These are phyloP conservation scores for Microsporum audouinii DNA, from an alignment of 2,329 filamentous ascomycete species.

Conservation along the genomic window DNA sequence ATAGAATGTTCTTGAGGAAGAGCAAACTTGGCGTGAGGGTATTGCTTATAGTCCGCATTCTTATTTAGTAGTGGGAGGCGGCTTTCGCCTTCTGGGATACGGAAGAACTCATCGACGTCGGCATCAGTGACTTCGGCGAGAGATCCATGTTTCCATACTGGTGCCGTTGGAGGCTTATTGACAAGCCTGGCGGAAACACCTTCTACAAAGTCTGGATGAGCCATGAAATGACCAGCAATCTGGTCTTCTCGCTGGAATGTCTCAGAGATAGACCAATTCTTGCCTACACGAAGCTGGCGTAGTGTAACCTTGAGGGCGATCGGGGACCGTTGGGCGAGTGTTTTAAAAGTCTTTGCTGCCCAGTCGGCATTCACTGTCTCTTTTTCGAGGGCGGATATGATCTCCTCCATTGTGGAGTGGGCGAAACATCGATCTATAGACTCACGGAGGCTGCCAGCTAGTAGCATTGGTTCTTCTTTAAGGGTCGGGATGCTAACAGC, in stretches of 20 bases:
- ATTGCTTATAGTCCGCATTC: conserved; percentile 52
- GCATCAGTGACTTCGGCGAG: conserved; percentile 54
- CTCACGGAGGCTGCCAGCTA: conserved; percentile 59
- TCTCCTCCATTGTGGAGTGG: conserved; percentile 54
- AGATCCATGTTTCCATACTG: conserved; percentile 64
- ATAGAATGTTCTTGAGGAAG: conserved; percentile 59
- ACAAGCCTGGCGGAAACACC: conserved; percentile 76
- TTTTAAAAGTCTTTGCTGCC: conserved; percentile 66
- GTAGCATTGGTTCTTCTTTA: conserved; percentile 49
- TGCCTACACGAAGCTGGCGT: conserved; percentile 66
- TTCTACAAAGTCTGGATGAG: conserved; percentile 78
- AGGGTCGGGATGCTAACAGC: conserved; percentile 62
- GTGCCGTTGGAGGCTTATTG: conserved; percentile 52
- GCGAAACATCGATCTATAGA: conserved; percentile 78
- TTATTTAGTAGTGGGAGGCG: conserved; percentile 52
- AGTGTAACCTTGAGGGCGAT: conserved; percentile 77
- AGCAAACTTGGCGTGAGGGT: conserved; percentile 58
- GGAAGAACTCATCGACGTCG: conserved; percentile 60
- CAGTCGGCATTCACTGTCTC: conserved; percentile 52
- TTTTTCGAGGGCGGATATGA: conserved; percentile 55
- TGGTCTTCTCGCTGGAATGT: conserved; percentile 77
- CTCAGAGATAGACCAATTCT: conserved; percentile 66
- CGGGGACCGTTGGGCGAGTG: conserved; percentile 67
- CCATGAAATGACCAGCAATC: conserved; percentile 82
- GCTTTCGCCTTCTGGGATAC: conserved; percentile 33